Base-by-base conservation (phyloP, 805 yeast species). In the Hanseniaspora guilliermondii region DNA sequence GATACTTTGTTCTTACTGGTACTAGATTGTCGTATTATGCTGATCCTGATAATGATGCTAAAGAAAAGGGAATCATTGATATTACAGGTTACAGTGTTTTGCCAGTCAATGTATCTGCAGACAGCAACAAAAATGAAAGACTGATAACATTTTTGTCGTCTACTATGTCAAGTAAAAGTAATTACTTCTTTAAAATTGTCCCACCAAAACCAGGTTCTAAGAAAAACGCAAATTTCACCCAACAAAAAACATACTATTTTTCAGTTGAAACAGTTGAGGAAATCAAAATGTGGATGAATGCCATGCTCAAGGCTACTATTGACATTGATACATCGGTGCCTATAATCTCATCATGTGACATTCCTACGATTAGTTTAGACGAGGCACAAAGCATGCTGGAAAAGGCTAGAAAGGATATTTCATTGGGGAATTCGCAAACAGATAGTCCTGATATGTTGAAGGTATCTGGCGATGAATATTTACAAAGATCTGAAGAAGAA, bases 161-260 rank as follows among this genome's bases (percentile, higher is more conserved):
- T 0, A 82, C 91, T 33, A 84, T 95, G 3, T 52, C 55, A 3
- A 96, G 97, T 8, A 83, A 85, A 44, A 97, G 97, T n/a, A 76
- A 95, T 40, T 86, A 80, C 65, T 87, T 96, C 63, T 91, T 93
- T 73, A 89, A 89, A 67, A 67, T 93, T 12, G 79, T 89, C 3
- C 99, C 99, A 9, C 99, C 99, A 0, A 95, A 95, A 2, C 97
- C 97, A 0, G 99, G 99, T 0, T 86, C 91, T 53, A 82, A 83
- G 60, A 91, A 89, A 69, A 97, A 97, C 0, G 77, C 93, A 56
- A 89, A 96, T 0, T 93, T 93, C 67, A 93, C 99, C 0, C 96
- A 89, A 59, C 98, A 96, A 30, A 87, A 88, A 60, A 85, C 88
- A 7, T 98, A 93, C 63, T 93, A 84, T 67, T 93, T 93, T 75